phyloP scores from a whole-genome alignment of 176 grass and related monocot species.

The Guadua angustifolia region DNA sequence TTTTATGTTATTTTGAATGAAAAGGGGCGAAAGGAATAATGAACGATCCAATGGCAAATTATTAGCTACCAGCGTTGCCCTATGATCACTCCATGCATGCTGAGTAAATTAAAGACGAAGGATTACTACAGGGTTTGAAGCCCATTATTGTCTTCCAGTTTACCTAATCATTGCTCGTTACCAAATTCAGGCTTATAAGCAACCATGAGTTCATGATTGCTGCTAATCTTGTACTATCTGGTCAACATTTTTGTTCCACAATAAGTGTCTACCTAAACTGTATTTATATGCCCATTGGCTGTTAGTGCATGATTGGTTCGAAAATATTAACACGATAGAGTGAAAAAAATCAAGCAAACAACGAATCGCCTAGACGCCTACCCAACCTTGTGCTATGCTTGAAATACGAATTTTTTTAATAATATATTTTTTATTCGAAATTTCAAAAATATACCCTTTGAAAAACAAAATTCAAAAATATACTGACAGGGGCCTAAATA shows the following conservation, averaged over 20 bases:
- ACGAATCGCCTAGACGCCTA: neutral
- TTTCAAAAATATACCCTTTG: no score
- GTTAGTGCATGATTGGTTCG: neutral
- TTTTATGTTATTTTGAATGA: neutral
- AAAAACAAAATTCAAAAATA: no score
- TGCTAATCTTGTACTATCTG: neutral
- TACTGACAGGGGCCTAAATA: no score
- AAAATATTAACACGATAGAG: neutral
- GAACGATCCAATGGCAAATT: neutral
- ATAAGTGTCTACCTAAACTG: neutral
- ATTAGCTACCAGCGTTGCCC: neutral
- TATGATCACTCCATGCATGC: neutral
- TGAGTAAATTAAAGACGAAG: neutral
- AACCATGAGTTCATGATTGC: neutral
- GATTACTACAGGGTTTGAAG: neutral
- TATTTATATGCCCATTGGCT: neutral
- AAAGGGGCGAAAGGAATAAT: neutral
- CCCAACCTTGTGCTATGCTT: no score
- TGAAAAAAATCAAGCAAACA: neutral
- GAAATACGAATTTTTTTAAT: no score
- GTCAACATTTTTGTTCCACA: neutral
- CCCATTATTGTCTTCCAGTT: slow-evolving; percentile 12
- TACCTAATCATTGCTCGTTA: slow-evolving; percentile 15
- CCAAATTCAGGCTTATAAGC: neutral
- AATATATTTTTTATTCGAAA: no score